These are phyloP conservation scores for Typha latifolia DNA, from an alignment of 176 grass and related monocot genomes.

Conservation along the genomic window DNA sequence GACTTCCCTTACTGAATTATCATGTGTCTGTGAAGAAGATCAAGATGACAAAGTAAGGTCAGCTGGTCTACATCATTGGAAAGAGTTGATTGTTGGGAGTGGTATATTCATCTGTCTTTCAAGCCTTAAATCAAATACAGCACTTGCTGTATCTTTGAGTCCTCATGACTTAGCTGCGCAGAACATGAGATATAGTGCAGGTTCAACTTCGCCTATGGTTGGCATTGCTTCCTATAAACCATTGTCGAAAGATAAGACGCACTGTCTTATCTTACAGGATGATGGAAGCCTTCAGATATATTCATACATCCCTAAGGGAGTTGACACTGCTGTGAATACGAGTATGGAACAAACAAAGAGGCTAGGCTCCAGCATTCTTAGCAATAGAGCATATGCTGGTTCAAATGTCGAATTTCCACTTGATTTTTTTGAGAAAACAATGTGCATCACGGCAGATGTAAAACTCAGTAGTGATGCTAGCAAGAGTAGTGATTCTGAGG, in stretches of 20 bases:
- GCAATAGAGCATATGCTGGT: constrained; percentile 52
- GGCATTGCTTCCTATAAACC: constrained; percentile 91
- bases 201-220: constrained; percentile 61
- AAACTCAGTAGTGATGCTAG: constrained; percentile 73
- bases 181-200: constrained; percentile 63
- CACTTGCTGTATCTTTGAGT: constrained; percentile 52
- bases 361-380: constrained; percentile 74
- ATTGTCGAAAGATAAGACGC: constrained; percentile 90
- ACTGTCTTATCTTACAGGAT: constrained; percentile 94
- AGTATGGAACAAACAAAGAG: constrained; percentile 81
- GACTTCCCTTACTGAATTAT: constrained; percentile 55
- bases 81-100: constrained; percentile 74
- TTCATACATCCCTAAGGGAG: constrained; percentile 52
- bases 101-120: constrained; percentile 78
- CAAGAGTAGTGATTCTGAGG: constrained; percentile 80
- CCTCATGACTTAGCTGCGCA: constrained; percentile 62
- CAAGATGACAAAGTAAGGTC: constrained; percentile 68
- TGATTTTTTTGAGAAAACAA: constrained; percentile 93
- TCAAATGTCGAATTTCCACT: constrained; percentile 79
- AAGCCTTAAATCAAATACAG: constrained; percentile 62
- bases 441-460: constrained; percentile 70
- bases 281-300: constrained; percentile 98
- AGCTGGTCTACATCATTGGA: constrained; percentile 75
- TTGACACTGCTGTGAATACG: constrained; percentile 35
- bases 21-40: constrained; percentile 70